A percentile compares a stretch with the other conserved stretches of the same genome.
Evolutionary conservation across 2,329 filamentous ascomycete species (phyloP).

Genomic region (Pseudogymnoascus sp.): DNA sequence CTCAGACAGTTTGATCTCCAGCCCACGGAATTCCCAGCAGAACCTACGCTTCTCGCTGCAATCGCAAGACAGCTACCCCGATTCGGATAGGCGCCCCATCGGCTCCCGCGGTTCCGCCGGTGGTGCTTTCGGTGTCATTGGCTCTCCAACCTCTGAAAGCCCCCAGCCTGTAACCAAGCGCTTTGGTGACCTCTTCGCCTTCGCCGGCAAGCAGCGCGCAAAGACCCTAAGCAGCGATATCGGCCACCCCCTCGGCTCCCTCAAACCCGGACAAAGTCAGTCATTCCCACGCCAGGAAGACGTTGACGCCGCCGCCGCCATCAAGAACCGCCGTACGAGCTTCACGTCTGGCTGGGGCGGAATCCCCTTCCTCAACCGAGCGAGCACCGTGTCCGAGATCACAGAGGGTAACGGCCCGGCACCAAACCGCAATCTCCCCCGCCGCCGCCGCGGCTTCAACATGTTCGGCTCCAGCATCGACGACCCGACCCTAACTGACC

Average conservation of each 20-base stretch:
- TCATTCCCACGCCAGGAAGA: conserved; percentile 62
- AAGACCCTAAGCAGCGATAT: conserved; percentile 51
- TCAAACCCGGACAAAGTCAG: conserved; percentile 67
- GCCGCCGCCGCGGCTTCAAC: conserved; percentile 23
- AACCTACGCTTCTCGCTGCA: conserved; percentile 45
- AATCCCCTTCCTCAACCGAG: conserved; percentile 32
- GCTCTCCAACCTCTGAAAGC: conserved; percentile 30
- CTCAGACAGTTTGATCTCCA: conserved; percentile 52
- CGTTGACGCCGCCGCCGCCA: conserved; percentile 45
- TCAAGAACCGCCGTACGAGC: conserved; percentile 47
- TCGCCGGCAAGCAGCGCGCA: conserved; percentile 52
- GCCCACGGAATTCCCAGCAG: conserved; percentile 53
- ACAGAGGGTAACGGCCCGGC: conserved; percentile 27
- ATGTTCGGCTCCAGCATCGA: conserved; percentile 48
- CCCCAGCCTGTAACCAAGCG: conserved; percentile 41
- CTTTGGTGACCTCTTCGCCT: conserved; percentile 49
- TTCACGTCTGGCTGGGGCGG: conserved; percentile 47
- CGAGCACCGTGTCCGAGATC: conserved; percentile 18
- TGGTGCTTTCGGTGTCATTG: conserved; percentile 24
- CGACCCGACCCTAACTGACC: conserved; percentile 38
- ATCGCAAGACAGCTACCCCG: neutral
- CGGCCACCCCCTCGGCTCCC: conserved; percentile 58
- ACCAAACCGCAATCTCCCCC: conserved; percentile 21
- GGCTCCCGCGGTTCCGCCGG: conserved; percentile 23
- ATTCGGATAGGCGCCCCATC: neutral